Conservation (phyloP, 177 flowering plant species). For the Telopea speciosissima region DNA sequence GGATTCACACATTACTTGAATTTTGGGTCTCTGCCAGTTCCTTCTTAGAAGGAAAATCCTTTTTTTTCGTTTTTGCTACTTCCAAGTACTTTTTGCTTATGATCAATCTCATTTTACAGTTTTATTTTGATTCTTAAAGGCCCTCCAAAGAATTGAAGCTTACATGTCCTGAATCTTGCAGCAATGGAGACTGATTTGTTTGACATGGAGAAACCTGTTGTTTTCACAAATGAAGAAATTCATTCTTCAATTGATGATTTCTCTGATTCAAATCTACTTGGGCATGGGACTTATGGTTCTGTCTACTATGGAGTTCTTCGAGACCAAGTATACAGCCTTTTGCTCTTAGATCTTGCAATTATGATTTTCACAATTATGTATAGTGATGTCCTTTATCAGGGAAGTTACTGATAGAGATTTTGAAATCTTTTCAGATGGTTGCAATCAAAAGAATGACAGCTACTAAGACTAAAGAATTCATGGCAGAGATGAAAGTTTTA, state of each 20-base stretch:
- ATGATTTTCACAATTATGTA: neutral
- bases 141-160: neutral
- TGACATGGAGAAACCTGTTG: constrained; percentile 82
- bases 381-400: neutral
- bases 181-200: constrained; percentile 62
- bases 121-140: neutral
- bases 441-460: constrained; percentile 95
- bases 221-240: constrained; percentile 72
- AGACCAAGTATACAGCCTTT: constrained; percentile 51
- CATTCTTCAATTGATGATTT: constrained; percentile 62
- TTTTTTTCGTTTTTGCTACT: neutral
- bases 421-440: constrained; percentile 58
- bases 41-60: neutral
- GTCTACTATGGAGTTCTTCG: constrained; percentile 71
- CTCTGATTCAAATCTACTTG: constrained; percentile 83
- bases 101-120: neutral
- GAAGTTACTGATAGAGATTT: neutral
- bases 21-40: neutral
- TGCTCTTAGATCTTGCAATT: neutral
- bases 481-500: constrained; percentile 84
- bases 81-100: neutral
- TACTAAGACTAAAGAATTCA: constrained; percentile 75
- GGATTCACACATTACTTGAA: neutral
- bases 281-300: constrained; percentile 92
- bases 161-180: constrained; percentile 21